Conservation (phyloP, 129 eudicot species). For the Tagetes erecta region DNA sequence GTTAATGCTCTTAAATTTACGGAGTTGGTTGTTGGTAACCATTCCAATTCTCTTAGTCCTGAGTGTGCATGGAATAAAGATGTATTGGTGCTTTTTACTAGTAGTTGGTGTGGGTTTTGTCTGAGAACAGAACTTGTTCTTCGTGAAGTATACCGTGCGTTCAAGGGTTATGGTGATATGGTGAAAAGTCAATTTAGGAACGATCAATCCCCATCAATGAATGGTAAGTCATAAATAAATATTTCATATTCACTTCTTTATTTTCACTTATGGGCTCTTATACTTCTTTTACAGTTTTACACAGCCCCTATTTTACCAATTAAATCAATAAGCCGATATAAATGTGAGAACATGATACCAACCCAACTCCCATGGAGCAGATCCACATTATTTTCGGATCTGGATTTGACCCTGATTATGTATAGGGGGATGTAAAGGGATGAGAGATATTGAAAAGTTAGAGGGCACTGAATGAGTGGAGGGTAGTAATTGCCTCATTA, state of each 20-base stretch:
- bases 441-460: no score
- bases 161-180: constrained; percentile 53
- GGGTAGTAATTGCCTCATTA: no score
- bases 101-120: constrained; percentile 93
- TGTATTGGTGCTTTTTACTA: constrained; percentile 77
- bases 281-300: constrained; percentile 10
- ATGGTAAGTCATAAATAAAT: constrained; percentile 44
- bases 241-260: not conserved
- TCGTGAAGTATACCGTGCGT: constrained; percentile 79
- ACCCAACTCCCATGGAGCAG: no score
- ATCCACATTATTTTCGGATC: no score
- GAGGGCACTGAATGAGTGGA: no score
- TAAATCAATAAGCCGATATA: constrained; percentile 7
- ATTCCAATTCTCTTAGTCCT: constrained; percentile 42
- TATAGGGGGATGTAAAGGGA: no score
- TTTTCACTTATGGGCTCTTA: constrained; percentile 8
- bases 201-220: constrained; percentile 32
- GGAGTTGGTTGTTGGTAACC: constrained; percentile 69
- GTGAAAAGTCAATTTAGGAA: constrained; percentile 42
- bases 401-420: no score
- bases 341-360: not conserved
- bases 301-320: not conserved
- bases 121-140: constrained; percentile 79
- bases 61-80: constrained; percentile 56
- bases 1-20: constrained; percentile 54